These are phyloP conservation scores for Aspergillus sclerotioniger DNA, from an alignment of 495 filamentous ascomycete species.

Conservation along the genomic window DNA sequence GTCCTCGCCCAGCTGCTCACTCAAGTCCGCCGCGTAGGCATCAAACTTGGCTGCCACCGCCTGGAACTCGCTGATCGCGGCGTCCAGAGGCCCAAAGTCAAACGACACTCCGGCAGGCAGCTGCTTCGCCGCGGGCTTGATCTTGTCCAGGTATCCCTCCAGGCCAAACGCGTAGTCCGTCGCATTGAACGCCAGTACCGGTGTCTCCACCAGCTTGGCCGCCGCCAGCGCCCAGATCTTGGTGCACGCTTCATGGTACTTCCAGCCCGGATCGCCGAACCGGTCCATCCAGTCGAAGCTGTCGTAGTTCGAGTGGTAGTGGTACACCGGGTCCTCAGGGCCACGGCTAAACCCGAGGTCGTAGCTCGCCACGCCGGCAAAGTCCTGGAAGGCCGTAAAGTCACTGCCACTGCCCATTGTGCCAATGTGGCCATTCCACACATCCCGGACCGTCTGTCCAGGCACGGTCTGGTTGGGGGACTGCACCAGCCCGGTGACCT, in stretches of 20 bases:
- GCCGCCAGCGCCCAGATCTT: slow-evolving; percentile 55
- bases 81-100: slow-evolving; percentile 47
- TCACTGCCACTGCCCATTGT: slow-evolving; percentile 72
- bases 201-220: slow-evolving; percentile 46
- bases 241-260: slow-evolving; percentile 59
- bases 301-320: slow-evolving; percentile 79
- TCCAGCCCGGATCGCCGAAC: slow-evolving; percentile 61
- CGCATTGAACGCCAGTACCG: slow-evolving; percentile 47
- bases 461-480: slow-evolving; percentile 72
- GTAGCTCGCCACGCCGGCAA: slow-evolving; percentile 63
- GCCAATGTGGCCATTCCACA: slow-evolving; percentile 57
- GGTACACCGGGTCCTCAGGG: slow-evolving; percentile 57
- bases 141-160: slow-evolving; percentile 49
- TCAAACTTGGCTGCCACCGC: slow-evolving; percentile 51
- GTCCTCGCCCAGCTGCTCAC: slow-evolving; percentile 46
- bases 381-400: slow-evolving; percentile 74
- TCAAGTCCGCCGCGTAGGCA: slow-evolving; percentile 49
- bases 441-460: slow-evolving; percentile 65
- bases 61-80: slow-evolving; percentile 48
- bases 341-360: slow-evolving; percentile 56
- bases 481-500: slow-evolving; percentile 64
- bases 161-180: slow-evolving; percentile 47
- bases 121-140: slow-evolving; percentile 45
- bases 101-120: slow-evolving; percentile 28
- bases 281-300: slow-evolving; percentile 73